Evolutionary conservation across 2,329 filamentous ascomycete genomes (phyloP), one percentile per base, ranked within the genome.

Genomic region (Xylaria sp.): DNA sequence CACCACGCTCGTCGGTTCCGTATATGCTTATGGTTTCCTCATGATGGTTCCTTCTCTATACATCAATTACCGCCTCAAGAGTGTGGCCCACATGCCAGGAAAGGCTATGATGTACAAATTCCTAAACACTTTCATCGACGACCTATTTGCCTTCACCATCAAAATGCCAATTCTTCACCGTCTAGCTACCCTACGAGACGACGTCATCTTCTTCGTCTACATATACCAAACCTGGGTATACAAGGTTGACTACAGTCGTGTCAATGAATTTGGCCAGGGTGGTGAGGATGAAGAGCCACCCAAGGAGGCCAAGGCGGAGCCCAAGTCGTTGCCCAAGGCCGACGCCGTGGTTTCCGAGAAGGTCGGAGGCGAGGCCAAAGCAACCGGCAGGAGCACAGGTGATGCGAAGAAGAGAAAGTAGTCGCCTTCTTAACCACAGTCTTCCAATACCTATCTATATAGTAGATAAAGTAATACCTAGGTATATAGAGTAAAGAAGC

Each of bases 31-130:
- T 78, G 96, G 96, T 4, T 99, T 99, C 86, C 83, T 99, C 69
- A 97, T 99, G 94, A 99, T 99, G 96, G 92, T 99, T 9, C 96
- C 96, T 15, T 92, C 90, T 67, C 85, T 99, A 39, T 99, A 98
- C 84, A 99, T 99, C 89, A 99, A 99, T 86, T 99, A 99, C 85
- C 91, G 95, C 13, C 89, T 99, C 73, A 97, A 95, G 86, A 91
- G 90, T 73, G 93, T 98, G 39, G 96, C 96, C 12, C 96, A 99
- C 82, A 97, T 99, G 95, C 94, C 96, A 1, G 93, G 87, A 73
- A 95, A 93, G 83, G 94, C 96, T 56, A 96, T 99, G 93, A 95
- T 91, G 80, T 97, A 97, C 87, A 97, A 98, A 83, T 97, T 97
- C 82, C 84, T 98, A 72, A 97, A 98, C 83, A 98, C 96, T 5